Conservation (phyloP, 1,284 basidiomycete genomes). For the Albatrellus sp. region DNA sequence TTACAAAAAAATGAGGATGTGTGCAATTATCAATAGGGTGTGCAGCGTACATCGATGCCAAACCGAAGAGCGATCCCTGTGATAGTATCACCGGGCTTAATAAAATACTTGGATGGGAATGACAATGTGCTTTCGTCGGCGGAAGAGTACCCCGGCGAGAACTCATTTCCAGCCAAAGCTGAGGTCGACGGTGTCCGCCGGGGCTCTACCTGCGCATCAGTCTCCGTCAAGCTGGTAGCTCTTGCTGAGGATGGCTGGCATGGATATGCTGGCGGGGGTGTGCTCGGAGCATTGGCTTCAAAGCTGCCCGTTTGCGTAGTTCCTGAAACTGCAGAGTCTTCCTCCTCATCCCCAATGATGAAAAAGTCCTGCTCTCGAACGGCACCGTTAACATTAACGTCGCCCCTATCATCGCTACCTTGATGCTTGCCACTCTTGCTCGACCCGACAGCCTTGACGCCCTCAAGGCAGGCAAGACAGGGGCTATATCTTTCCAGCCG, state of each 20-base stretch:
- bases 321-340: too few species aligned
- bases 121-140: background rate
- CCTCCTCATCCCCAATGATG: constrained; percentile 46
- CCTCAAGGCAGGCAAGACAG: constrained; percentile 49
- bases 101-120: constrained; percentile 36
- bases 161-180: background rate
- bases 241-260: background rate
- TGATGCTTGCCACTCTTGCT: constrained; percentile 1
- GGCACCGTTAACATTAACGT: constrained; percentile 36
- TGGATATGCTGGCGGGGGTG: background rate
- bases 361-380: constrained; percentile 48
- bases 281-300: background rate
- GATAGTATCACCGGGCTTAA: constrained; percentile 50
- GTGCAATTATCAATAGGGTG: constrained; percentile 1
- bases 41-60: constrained; percentile 40
- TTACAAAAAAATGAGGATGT: background rate
- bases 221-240: too few species aligned
- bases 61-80: constrained; percentile 53
- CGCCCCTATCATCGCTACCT: constrained; percentile 1
- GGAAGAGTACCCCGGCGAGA: background rate
- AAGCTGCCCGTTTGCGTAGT: too few species aligned
- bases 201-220: too few species aligned
- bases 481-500: constrained; percentile 50
- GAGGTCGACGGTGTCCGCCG: too few species aligned
- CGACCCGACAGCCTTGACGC: constrained; percentile 31